Percentiles rank a stretch among this genome's conserved stretches.
These are phyloP conservation scores for Sicyos baderoa DNA, from an alignment of 306 rosid genomes.

Conservation along the genomic window DNA sequence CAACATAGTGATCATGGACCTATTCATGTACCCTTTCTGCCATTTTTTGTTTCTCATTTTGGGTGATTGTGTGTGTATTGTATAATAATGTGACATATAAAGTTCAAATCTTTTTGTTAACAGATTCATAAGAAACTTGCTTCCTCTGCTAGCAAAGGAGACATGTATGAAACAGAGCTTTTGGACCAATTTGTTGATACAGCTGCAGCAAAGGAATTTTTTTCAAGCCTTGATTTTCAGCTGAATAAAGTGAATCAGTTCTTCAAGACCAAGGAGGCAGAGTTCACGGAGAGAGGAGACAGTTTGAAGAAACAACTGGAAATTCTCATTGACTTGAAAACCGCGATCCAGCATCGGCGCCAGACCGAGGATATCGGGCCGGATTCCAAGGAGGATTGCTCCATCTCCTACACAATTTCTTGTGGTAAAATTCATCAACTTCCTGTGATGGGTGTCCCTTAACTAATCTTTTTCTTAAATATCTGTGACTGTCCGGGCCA, in stretches of 20 bases:
- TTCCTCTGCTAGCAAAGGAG: conserved; percentile 64
- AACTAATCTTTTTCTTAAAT: too few species aligned
- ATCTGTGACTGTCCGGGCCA: too few species aligned
- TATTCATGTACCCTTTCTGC: conserved; percentile 57
- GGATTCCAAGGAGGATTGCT: conserved; percentile 65
- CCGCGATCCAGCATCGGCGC: conserved; percentile 43
- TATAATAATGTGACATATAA: not conserved
- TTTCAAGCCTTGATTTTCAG: conserved; percentile 68
- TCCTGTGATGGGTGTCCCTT: not conserved
- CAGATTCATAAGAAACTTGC: conserved; percentile 87
- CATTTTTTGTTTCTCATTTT: not conserved
- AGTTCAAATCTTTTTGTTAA: conserved; percentile 4
- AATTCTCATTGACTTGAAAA: conserved; percentile 58
- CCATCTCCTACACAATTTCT: conserved; percentile 71
- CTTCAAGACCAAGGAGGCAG: conserved; percentile 63
- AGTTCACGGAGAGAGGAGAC: conserved; percentile 83
- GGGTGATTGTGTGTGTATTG: not conserved
- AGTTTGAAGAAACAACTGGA: conserved; percentile 74
- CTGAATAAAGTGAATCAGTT: conserved; percentile 85
- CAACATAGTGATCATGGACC: conserved; percentile 68
- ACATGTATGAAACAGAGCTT: conserved; percentile 84
- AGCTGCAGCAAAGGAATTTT: conserved; percentile 76
- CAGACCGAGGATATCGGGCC: conserved; percentile 28
- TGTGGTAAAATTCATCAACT: conserved; percentile 44
- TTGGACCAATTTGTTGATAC: conserved; percentile 73